Conservation (phyloP, 2,329 filamentous ascomycete genomes). For the Ceratocystis alfenasii region DNA sequence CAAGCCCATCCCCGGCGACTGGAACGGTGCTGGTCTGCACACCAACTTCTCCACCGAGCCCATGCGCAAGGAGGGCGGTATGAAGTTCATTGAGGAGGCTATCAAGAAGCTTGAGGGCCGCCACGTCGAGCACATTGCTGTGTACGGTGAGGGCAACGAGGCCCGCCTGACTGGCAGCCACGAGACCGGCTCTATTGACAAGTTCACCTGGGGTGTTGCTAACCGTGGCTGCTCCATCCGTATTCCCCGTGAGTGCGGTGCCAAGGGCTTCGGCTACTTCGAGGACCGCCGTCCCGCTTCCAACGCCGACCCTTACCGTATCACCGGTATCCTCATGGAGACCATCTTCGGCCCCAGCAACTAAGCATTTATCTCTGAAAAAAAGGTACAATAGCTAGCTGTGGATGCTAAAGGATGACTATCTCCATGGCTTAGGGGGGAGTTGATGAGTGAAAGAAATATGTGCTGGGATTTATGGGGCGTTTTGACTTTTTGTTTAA, state of each 20-base stretch:
- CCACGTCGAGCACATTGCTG: slow-evolving; percentile 75
- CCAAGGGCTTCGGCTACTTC: slow-evolving; percentile 90
- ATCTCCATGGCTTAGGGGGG: not conserved
- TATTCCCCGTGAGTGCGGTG: slow-evolving; percentile 73
- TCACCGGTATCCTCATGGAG: slow-evolving; percentile 68
- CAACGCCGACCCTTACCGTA: slow-evolving; percentile 77
- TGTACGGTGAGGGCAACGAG: slow-evolving; percentile 94
- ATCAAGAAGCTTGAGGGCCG: slow-evolving; percentile 73
- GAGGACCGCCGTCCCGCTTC: slow-evolving; percentile 74
- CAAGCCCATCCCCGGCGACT: slow-evolving; percentile 84
- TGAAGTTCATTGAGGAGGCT: slow-evolving; percentile 83
- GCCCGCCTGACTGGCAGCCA: slow-evolving; percentile 83
- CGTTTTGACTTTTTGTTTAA: slow-evolving; percentile 20
- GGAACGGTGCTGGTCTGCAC: slow-evolving; percentile 94
- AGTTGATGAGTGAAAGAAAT: slow-evolving; percentile 20
- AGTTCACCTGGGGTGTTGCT: slow-evolving; percentile 87
- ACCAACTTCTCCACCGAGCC: slow-evolving; percentile 84
- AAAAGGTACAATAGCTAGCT: not conserved
- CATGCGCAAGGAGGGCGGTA: slow-evolving; percentile 83
- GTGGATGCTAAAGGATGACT: not conserved
- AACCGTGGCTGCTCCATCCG: slow-evolving; percentile 92
- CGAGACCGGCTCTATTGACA: slow-evolving; percentile 88
- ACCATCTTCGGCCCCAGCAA: slow-evolving; percentile 38
- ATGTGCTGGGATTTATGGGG: slow-evolving; percentile 18
- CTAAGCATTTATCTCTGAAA: not conserved